A percentile compares a stretch with the other conserved stretches of the same genome.
phyloP scores from a whole-genome alignment of 495 filamentous ascomycete genomes.

The Penicillium alfredii region DNA sequence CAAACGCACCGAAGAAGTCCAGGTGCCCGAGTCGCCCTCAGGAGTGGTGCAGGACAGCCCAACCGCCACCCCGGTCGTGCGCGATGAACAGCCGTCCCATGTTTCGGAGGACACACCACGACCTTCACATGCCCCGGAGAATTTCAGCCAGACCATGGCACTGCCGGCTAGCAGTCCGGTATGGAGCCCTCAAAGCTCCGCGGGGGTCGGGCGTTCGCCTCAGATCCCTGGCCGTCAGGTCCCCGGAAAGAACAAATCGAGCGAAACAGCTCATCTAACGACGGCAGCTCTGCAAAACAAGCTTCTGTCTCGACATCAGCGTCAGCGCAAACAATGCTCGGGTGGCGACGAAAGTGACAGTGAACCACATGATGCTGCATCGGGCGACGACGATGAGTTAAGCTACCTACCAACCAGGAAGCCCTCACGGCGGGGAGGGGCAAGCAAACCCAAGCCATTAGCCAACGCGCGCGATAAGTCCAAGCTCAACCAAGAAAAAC shows the following conservation, averaged over 20 bases:
- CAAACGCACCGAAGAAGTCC: slow-evolving; percentile 22
- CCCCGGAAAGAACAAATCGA: slow-evolving; percentile 25
- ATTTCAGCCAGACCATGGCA: slow-evolving; percentile 46
- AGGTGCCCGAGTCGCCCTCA: slow-evolving; percentile 22
- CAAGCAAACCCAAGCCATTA: slow-evolving; percentile 16
- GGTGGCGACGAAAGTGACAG: slow-evolving; percentile 32
- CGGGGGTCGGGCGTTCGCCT: too few relatives aligned
- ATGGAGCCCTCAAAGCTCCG: slow-evolving; percentile 1
- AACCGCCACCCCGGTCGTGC: not conserved
- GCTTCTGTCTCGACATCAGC: slow-evolving; percentile 40
- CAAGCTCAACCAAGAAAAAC: slow-evolving; percentile 13
- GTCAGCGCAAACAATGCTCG: slow-evolving; percentile 18
- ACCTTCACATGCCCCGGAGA: slow-evolving; percentile 24
- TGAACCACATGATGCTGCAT: slow-evolving; percentile 22
- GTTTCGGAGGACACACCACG: slow-evolving; percentile 9
- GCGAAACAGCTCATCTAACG: slow-evolving; percentile 33
- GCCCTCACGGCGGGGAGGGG: slow-evolving; percentile 15
- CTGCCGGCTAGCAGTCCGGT: slow-evolving; percentile 46
- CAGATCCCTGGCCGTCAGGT: slow-evolving; percentile 5
- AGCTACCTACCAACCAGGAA: slow-evolving; percentile 23
- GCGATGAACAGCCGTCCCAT: slow-evolving; percentile 1
- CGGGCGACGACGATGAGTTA: slow-evolving; percentile 39
- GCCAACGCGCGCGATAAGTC: slow-evolving; percentile 9
- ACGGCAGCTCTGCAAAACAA: slow-evolving; percentile 44
- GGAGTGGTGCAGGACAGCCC: slow-evolving; percentile 17